Conservation (phyloP, 192 early-diverging fungal genomes). For the Glomus cerebriforme region DNA sequence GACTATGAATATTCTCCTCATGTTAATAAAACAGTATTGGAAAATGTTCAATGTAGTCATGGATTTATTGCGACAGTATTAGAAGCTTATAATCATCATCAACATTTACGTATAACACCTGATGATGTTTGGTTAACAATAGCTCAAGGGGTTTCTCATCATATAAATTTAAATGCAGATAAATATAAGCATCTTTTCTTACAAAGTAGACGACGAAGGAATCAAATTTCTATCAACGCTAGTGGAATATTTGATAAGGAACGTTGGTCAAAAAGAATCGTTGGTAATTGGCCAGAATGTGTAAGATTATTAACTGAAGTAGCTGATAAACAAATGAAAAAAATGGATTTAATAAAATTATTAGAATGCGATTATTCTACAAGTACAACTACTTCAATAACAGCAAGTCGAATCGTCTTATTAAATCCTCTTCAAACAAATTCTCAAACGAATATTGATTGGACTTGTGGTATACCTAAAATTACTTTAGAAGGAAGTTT, state of each 20-base stretch:
- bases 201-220: constrained; percentile 1
- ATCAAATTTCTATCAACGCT: constrained; percentile 10
- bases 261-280: not conserved
- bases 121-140: constrained; percentile 22
- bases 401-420: constrained; percentile 10
- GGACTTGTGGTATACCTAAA: constrained; percentile 25
- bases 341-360: constrained; percentile 1
- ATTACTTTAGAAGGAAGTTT: constrained; percentile 13
- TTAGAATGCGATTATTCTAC: constrained; percentile 23
- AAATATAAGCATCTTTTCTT: constrained; percentile 10
- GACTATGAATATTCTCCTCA: not conserved
- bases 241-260: not conserved
- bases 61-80: not conserved
- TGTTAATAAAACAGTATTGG: not conserved
- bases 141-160: constrained; percentile 10
- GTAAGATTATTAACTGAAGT: not conserved
- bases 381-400: not conserved
- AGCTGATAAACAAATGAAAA: not conserved
- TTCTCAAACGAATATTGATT: not conserved
- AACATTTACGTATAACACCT: constrained; percentile 4
- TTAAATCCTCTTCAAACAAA: constrained; percentile 4
- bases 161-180: constrained; percentile 22
- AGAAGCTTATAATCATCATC: not conserved
- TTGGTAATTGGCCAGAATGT: constrained; percentile 20
- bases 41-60: not conserved